Evolutionary conservation across 768 basidiomycete genomes (phyloP), one percentile per base, ranked within the genome.

Genomic region (Mycena epipterygia): DNA sequence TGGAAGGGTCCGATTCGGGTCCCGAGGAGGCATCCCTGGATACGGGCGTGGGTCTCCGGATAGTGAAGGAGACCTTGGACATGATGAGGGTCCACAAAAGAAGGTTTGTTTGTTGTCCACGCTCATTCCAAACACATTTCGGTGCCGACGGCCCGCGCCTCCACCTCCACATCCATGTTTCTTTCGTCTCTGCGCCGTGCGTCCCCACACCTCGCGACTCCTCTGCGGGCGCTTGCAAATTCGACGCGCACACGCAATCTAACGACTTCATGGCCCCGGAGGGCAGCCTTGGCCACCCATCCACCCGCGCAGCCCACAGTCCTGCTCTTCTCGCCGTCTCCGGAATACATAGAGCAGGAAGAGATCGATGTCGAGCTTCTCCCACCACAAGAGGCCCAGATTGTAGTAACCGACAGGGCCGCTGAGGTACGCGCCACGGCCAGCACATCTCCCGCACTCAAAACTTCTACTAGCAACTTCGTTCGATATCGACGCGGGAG

Each of bases 21-120:
- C 89, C 91, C 35, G 90, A 87, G 0, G 93, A 93, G 0, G 84
- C 78, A 21, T 87, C 86, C 14, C 92, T 86, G 8, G 93, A 91
- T 0, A 85, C 77, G 0, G 93, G 92, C 0, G 90, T 90, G 0
- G 96, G 96, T 11, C 94, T 87, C 48, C 94, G 89, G 66, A 97
- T 86, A 2, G 93, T 96, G 81, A 97, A 97, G 0, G 95, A 96
- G 44, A 96, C 87, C 72, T 89, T 88, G 59, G 77, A 74, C 69
- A 79, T 77, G 64, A 68, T 69, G 12, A n/a, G n/a, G n/a, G 42
- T 58, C 33, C 33, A 46, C 19, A 58, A 32, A 27, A 67, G 27
- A 19, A 29, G 58, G 39, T 52, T 25, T 65, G 69, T 35, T 62
- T 68, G 67, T 29, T 49, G 25, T 0, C 11, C 9, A 5, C 46